Base-by-base conservation (phyloP, 225 moss, liverwort and hornwort species). In the Bryoerythrophyllum caledonicum region DNA sequence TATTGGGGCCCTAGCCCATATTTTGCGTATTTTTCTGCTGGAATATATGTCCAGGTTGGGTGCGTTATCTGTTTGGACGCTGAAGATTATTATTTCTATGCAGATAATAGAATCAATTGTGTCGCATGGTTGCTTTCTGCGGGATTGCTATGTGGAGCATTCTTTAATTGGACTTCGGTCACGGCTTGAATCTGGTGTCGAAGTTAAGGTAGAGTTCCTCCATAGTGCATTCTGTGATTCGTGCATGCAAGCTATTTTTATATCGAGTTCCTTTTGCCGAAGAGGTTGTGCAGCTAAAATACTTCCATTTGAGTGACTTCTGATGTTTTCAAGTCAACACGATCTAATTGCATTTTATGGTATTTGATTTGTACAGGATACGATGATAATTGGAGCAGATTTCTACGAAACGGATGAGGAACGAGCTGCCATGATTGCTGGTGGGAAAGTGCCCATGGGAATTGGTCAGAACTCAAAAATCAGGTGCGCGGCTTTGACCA, bases 51-150 rank as follows among this genome's bases (percentile, higher is more conserved):
- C 30, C 46, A 43, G 48, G 30, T 19, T 51, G 49, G 24, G 24
- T 62, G 24, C 24, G 21, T 69, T 24, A 6, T 60, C 14, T 25
- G 56, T 25, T 54, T 15, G 38, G 57, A 58, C 38, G 25, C 60
- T 75, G 10, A 84, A 9, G 38, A 27, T 17, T 6, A 66, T 25
- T 44, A n/a, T 70, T 58, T 14, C 37, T 16, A 21, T 52, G 74
- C 82, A 87, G 87, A 77, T 87, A 59, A 5, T 66, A 20, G 79
- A 91, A 30, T 86, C 88, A 8, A 86, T 91, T 3, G 71, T 88
- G 3, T 91, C 88, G 2, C 91, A 91, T 9, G 88, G 90, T 2
- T 91, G 91, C 17, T 91, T 91, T 67, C 64, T 91, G n/a, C 7
- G 66, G 23, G 81, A 91, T 21, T 88, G 84, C 19, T 57, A 66